Percentiles rank a stretch among this genome's conserved stretches.
These are phyloP conservation scores for Auriscalpium orientale DNA, from an alignment of 768 basidiomycete genomes.

Conservation along the genomic window DNA sequence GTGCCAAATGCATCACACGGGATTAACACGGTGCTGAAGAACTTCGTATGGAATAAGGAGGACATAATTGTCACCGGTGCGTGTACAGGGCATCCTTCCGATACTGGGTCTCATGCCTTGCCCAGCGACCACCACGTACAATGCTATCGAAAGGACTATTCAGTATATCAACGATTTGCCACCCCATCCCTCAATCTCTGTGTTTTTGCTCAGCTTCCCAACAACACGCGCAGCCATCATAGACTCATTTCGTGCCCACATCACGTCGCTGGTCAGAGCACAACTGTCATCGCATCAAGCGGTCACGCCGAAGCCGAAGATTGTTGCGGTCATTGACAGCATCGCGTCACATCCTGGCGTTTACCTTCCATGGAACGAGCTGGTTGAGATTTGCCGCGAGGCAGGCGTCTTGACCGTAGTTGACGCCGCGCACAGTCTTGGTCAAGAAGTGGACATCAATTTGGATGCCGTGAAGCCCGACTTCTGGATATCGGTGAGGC, in stretches of 20 bases:
- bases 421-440: conserved; percentile 76
- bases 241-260: conserved; percentile 34
- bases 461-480: conserved; percentile 52
- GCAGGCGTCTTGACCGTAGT: conserved; percentile 61
- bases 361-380: conserved; percentile 61
- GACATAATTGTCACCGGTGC: conserved; percentile 61
- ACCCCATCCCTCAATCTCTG: conserved; percentile 43
- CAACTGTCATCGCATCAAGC: conserved; percentile 11
- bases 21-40: conserved; percentile 58
- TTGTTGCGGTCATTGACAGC: conserved; percentile 63
- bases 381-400: conserved; percentile 57
- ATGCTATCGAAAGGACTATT: conserved; percentile 42
- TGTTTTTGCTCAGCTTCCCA: conserved; percentile 48
- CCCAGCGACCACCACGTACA: conserved; percentile 52
- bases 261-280: conserved; percentile 24
- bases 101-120: not conserved
- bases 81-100: conserved; percentile 15
- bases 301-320: conserved; percentile 29
- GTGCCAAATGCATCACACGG: conserved; percentile 59
- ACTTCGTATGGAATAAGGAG: conserved; percentile 57
- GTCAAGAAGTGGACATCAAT: conserved; percentile 59
- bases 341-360: conserved; percentile 59
- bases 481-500: conserved; percentile 68
- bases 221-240: conserved; percentile 50
- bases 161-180: conserved; percentile 47